phyloP scores from a whole-genome alignment of 1,284 basidiomycete genomes.

The Cystobasidium slooffiae region DNA sequence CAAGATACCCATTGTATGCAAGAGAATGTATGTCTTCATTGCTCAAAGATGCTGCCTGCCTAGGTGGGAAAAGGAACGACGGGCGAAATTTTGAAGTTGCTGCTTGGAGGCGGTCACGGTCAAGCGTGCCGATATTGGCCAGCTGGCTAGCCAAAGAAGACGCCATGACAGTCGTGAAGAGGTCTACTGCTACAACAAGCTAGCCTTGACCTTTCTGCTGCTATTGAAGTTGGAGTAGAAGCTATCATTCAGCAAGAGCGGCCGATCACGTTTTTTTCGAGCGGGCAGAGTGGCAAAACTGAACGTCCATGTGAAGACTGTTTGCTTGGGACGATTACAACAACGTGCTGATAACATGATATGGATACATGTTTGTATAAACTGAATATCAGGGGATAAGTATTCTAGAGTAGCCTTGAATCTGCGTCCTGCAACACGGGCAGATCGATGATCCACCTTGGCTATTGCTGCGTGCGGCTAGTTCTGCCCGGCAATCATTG shows the following conservation, averaged over 20 bases:
- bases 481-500: conserved; percentile 39
- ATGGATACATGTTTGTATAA: neutral
- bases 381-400: conserved; percentile 22
- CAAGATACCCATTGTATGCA: conserved; percentile 75
- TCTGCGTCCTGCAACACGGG: conserved; percentile 34
- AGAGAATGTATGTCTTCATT: conserved; percentile 84
- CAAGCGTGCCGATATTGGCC: conserved; percentile 34
- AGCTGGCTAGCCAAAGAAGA: conserved; percentile 43
- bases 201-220: neutral
- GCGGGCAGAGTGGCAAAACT: neutral
- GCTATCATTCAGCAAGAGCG: neutral
- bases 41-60: conserved; percentile 79
- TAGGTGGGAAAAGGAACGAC: conserved; percentile 84
- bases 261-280: conserved; percentile 32
- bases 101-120: conserved; percentile 30
- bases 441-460: conserved; percentile 35
- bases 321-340: conserved; percentile 8
- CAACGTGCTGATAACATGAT: conserved; percentile 3
- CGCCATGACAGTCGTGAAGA: conserved; percentile 20
- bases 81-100: conserved; percentile 60
- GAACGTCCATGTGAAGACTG: neutral
- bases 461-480: conserved; percentile 35
- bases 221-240: neutral
- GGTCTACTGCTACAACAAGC: neutral
- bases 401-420: conserved; percentile 42